Percentiles rank a stretch among this genome's conserved stretches.
These are phyloP conservation scores for Sarocladium oryzae DNA, from an alignment of 2,329 filamentous ascomycete species.

Conservation along the genomic window DNA sequence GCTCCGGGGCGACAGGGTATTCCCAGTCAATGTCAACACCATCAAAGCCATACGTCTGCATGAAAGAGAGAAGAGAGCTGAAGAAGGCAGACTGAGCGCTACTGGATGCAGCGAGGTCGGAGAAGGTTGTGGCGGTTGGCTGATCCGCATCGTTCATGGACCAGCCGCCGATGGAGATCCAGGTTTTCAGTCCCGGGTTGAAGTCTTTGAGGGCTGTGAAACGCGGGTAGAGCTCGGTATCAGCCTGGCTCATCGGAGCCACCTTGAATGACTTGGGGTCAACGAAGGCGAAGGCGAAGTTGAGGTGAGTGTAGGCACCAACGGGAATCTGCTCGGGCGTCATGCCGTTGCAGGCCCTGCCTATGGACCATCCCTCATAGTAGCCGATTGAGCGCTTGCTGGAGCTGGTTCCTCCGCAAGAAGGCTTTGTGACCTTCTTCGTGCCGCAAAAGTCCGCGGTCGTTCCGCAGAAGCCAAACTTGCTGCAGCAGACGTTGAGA, in stretches of 20 bases:
- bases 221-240: background rate
- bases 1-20: slow-evolving; percentile 23
- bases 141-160: slow-evolving; percentile 29
- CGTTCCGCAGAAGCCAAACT: slow-evolving; percentile 25
- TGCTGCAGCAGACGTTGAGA: slow-evolving; percentile 31
- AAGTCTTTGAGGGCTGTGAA: slow-evolving; percentile 9
- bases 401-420: slow-evolving; percentile 2
- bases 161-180: slow-evolving; percentile 15
- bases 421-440: slow-evolving; percentile 12
- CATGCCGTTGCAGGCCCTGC: slow-evolving; percentile 17
- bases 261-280: slow-evolving; percentile 22
- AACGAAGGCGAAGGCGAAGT: slow-evolving; percentile 29
- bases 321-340: slow-evolving; percentile 20
- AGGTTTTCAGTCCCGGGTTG: slow-evolving; percentile 10
- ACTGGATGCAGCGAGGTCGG: slow-evolving; percentile 18
- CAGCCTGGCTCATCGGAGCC: background rate
- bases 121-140: slow-evolving; percentile 17
- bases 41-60: slow-evolving; percentile 21
- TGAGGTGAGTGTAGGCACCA: slow-evolving; percentile 24
- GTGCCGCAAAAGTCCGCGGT: slow-evolving; percentile 20
- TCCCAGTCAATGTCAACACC: slow-evolving; percentile 26
- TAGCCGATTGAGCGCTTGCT: slow-evolving; percentile 22
- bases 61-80: slow-evolving; percentile 21
- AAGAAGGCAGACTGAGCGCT: slow-evolving; percentile 29
- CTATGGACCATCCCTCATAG: slow-evolving; percentile 22